A percentile compares a stretch with the other conserved stretches of the same genome.
phyloP scores from a whole-genome alignment of 345 rosid species.

The Ailanthus altissimus region DNA sequence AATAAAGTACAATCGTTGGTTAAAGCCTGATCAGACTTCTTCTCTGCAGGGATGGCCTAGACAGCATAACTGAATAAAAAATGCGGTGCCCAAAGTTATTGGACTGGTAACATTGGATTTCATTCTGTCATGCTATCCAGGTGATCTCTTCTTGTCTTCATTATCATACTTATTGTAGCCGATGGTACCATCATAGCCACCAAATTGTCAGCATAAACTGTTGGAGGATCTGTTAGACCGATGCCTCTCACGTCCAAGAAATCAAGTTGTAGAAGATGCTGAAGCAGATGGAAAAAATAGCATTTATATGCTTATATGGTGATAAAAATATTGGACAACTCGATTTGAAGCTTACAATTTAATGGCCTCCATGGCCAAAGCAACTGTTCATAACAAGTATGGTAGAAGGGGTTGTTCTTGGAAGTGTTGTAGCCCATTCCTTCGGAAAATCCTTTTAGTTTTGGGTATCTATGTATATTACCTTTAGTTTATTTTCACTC shows the following conservation, averaged over 20 bases:
- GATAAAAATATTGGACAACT: background rate
- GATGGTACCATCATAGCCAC: background rate
- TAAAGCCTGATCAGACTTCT: conserved; percentile 12
- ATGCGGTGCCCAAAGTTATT: background rate
- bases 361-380: background rate
- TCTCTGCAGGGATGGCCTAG: background rate
- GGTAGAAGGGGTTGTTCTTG: background rate
- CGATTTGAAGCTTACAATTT: background rate
- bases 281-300: background rate
- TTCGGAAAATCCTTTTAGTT: background rate
- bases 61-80: conserved; percentile 3
- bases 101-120: background rate
- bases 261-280: background rate
- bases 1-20: background rate
- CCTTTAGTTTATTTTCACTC: background rate
- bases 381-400: background rate
- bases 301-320: background rate
- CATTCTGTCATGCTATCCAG: background rate
- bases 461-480: background rate
- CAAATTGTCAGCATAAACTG: background rate
- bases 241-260: background rate
- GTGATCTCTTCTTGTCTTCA: background rate
- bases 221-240: background rate
- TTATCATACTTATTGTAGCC: background rate
- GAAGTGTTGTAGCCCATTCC: background rate